A percentile compares a stretch with the other conserved stretches of the same genome.
Conservation (phyloP, 257 asterid species). For the Capsicum chinense region DNA sequence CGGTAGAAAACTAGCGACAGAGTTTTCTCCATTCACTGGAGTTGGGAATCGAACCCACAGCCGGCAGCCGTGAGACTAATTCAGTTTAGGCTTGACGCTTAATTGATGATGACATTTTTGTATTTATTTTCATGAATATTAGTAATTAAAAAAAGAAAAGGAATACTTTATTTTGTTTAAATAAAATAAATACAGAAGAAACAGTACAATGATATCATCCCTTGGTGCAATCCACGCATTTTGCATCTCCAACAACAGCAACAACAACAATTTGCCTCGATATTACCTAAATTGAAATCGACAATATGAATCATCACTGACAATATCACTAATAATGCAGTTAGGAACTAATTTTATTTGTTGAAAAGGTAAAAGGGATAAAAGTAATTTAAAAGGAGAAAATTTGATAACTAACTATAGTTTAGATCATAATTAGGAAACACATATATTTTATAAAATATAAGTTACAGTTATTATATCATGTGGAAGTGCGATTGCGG, state of each 20-base stretch:
- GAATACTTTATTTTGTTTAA: neutral
- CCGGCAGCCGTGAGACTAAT: too few relatives aligned
- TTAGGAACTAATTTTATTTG: neutral
- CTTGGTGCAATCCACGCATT: neutral
- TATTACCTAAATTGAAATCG: neutral
- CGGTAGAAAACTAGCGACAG: too few relatives aligned
- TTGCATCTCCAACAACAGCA: neutral
- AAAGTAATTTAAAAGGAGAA: neutral
- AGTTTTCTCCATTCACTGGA: too few relatives aligned
- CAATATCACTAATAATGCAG: fast-evolving
- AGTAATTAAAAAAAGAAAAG: neutral
- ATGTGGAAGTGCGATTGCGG: neutral
- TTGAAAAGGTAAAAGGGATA: neutral
- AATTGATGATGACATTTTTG: neutral
- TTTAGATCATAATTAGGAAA: fast-evolving
- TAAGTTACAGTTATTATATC: neutral
- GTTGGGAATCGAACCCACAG: too few relatives aligned
- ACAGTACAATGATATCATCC: neutral
- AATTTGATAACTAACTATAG: neutral
- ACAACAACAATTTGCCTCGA: neutral
- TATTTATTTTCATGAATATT: neutral
- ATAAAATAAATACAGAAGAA: neutral
- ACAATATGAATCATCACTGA: neutral
- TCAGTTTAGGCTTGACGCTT: neutral
- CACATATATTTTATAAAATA: neutral